Evolutionary conservation across 2,329 filamentous ascomycete genomes (phyloP).

Genomic region (Calonectria fujianensis): DNA sequence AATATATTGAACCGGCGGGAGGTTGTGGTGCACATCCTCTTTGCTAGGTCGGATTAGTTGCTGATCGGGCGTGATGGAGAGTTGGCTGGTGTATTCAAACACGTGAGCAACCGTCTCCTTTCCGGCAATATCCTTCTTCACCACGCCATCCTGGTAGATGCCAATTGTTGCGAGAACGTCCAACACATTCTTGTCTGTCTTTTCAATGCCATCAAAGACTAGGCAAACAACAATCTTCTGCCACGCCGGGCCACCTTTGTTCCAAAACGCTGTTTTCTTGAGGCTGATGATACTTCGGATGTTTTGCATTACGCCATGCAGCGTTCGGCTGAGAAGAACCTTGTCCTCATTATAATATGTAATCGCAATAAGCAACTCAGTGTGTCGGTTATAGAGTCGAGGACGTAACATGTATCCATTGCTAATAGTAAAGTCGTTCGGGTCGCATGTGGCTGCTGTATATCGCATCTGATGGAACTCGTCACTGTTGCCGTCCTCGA

Average conservation of each 20-base stretch:
- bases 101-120: constrained; percentile 4
- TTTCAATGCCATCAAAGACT: constrained; percentile 13
- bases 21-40: background rate
- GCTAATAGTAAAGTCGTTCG: constrained; percentile 17
- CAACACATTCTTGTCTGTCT: constrained; percentile 2
- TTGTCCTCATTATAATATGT: constrained; percentile 20
- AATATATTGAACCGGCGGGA: constrained; percentile 3
- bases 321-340: constrained; percentile 2
- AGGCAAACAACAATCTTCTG: constrained; percentile 14
- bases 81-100: constrained; percentile 13
- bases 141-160: constrained; percentile 4
- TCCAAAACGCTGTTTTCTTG: constrained; percentile 18
- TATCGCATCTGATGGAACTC: constrained; percentile 18
- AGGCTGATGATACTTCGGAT: constrained; percentile 22
- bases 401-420: constrained; percentile 10
- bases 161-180: constrained; percentile 14
- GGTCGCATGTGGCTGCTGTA: constrained; percentile 16
- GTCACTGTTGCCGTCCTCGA: constrained; percentile 3
- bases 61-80: constrained; percentile 5
- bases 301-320: constrained; percentile 17
- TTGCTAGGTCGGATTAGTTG: constrained; percentile 10
- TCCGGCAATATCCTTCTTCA: constrained; percentile 14
- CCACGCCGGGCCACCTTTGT: constrained; percentile 19
- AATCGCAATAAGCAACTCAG: constrained; percentile 5
- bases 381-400: constrained; percentile 6